Evolutionary conservation across 495 filamentous ascomycete species (phyloP), one percentile per base, ranked within the genome.

Genomic region (Alectoria sarmentosa): DNA sequence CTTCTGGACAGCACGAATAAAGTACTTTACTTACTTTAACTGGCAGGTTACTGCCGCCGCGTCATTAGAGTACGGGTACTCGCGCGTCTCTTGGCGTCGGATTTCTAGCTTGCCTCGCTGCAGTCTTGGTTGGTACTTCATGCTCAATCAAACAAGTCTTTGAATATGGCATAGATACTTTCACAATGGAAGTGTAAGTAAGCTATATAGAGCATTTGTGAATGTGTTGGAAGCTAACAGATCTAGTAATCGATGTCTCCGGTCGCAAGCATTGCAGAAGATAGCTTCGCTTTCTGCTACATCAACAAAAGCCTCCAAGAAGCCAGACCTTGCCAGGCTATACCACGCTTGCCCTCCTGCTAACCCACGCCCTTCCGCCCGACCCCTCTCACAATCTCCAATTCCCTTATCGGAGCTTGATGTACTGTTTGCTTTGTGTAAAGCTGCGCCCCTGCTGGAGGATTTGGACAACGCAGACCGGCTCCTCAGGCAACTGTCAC

Each of bases 351-450:
- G 78, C 38, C 78, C 80, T 60, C 58, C 66, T 62, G 56, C 63
- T 32, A 66, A 69, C 17, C 71, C 71, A 34, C 58, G 69, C 1
- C 76, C 79, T 73, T 76, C 73, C n/a, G 57, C 6, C 17, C 54
- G 56, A 26, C 32, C 32, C 19, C 54, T 62, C 32, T 61, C 63
- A 30, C 38, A 39, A 6, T 34, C 26, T 13, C 63, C 63, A n/a
- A 68, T 68, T 14, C 44, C 30, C 73, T 30, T 91, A 59, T 85
- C 89, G 61, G 94, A 98, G 79, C 84, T 95, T 65, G 92, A 98
- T 73, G 87, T 93, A 46, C 80, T 98, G 34, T 76, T 98, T 26
- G 90, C 92, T 38, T 81, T 98, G 30, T 96, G 92, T 75, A 91
- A 89, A 75, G 89, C 94, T 34, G 89, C 91, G 13, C 86, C 90